Conservation (phyloP, 108 stramenopile genomes). For the Skeletonema costatum region DNA sequence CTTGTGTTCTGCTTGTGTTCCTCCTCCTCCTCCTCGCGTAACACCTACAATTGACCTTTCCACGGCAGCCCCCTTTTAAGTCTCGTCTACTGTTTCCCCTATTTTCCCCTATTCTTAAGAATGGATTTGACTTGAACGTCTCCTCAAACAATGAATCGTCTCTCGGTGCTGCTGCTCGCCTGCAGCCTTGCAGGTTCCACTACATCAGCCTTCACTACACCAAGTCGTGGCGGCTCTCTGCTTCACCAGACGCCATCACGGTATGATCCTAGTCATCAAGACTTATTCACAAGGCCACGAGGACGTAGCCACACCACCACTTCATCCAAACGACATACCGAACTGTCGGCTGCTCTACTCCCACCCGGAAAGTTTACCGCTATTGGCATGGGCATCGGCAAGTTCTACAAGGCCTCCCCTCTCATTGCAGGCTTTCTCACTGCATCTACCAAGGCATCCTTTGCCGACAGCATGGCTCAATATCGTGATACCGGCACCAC, state of each 20-base stretch:
- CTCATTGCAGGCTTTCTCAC: constrained; percentile 9
- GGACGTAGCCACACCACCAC: background rate
- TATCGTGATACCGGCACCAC: background rate
- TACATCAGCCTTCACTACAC: no score
- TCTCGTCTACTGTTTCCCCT: no score
- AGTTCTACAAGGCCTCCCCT: constrained; percentile 19
- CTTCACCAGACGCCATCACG: background rate
- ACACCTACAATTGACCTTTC: no score
- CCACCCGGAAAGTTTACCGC: background rate
- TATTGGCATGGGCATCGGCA: background rate
- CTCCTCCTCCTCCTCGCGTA: no score
- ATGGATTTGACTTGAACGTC: background rate
- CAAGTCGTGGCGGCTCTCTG: background rate
- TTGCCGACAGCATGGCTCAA: constrained; percentile 2
- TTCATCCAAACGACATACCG: background rate
- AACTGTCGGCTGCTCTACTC: background rate
- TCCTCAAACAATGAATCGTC: background rate
- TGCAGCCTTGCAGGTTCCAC: background rate
- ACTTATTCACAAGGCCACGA: background rate
- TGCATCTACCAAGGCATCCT: constrained; percentile 2
- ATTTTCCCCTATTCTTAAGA: background rate
- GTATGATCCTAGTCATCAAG: background rate
- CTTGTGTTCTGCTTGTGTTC: no score
- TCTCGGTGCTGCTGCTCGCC: background rate
- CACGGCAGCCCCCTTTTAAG: no score